These are phyloP conservation scores for Neonectria ditissima DNA, from an alignment of 2,329 filamentous ascomycete genomes.

Conservation along the genomic window DNA sequence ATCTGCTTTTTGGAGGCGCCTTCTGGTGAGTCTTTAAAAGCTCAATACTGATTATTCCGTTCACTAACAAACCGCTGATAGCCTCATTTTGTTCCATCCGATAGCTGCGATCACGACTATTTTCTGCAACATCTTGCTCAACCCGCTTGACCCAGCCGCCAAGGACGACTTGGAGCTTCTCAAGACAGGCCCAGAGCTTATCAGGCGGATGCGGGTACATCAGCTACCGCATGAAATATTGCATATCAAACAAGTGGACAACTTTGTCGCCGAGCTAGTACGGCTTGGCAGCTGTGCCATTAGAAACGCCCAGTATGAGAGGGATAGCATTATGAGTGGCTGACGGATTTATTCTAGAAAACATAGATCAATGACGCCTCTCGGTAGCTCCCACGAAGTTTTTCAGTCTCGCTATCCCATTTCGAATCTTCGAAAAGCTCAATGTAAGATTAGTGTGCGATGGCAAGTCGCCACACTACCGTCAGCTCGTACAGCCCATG, in stretches of 20 bases:
- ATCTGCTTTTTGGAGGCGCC: conserved; percentile 56
- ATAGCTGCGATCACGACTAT: conserved; percentile 63
- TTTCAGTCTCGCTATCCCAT: no score
- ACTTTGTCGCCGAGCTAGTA: conserved; percentile 56
- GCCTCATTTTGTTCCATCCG: conserved; percentile 66
- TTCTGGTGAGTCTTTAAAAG: conserved; percentile 56
- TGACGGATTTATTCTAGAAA: neutral
- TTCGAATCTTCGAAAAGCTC: no score
- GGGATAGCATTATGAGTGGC: neutral
- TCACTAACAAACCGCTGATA: conserved; percentile 37
- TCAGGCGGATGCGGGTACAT: conserved; percentile 52
- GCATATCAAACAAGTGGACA: conserved; percentile 54
- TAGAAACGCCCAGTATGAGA: conserved; percentile 38
- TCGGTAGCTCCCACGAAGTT: no score
- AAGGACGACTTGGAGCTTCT: conserved; percentile 59
- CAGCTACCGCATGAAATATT: conserved; percentile 49
- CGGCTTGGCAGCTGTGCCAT: conserved; percentile 56
- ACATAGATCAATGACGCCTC: no score
- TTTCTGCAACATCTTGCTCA: conserved; percentile 64
- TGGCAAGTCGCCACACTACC: no score
- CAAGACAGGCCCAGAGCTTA: conserved; percentile 53
- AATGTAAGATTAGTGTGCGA: no score
- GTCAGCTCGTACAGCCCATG: no score
- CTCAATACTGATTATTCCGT: neutral
- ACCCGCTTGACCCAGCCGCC: conserved; percentile 57